Evolutionary conservation across 1,139 yeast genomes (phyloP).

Genomic region (Taphrina betulina): DNA sequence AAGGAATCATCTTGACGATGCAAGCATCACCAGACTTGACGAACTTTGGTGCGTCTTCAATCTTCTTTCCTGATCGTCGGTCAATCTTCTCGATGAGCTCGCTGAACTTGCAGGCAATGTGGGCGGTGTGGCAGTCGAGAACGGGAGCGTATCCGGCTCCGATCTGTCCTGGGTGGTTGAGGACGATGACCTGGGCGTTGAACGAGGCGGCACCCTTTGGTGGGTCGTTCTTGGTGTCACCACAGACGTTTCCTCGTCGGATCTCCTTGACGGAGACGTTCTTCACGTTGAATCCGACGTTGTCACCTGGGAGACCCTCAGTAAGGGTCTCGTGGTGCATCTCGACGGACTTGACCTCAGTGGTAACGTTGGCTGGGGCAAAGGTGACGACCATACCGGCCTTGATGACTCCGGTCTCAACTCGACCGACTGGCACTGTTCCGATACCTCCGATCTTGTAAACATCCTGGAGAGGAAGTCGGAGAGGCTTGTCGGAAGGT

Average conservation of each 20-base stretch:
- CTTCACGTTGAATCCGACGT: slow-evolving; percentile 93
- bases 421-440: slow-evolving; percentile 93
- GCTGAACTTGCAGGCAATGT: slow-evolving; percentile 89
- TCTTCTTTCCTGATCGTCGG: slow-evolving; percentile 89
- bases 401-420: slow-evolving; percentile 88
- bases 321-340: slow-evolving; percentile 88
- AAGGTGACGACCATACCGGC: slow-evolving; percentile 88
- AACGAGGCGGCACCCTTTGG: slow-evolving; percentile 79
- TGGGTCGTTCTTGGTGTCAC: slow-evolving; percentile 95
- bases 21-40: slow-evolving; percentile 94
- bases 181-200: slow-evolving; percentile 85
- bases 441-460: slow-evolving; percentile 94
- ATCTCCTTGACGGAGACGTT: slow-evolving; percentile 90
- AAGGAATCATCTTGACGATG: slow-evolving; percentile 84
- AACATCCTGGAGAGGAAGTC: slow-evolving; percentile 89
- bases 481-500: slow-evolving; percentile 87
- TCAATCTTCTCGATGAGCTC: slow-evolving; percentile 83
- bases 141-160: slow-evolving; percentile 93
- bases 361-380: slow-evolving; percentile 90
- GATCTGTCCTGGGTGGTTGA: slow-evolving; percentile 93
- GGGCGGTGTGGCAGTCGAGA: slow-evolving; percentile 92
- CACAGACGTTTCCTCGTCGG: slow-evolving; percentile 93
- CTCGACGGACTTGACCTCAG: slow-evolving; percentile 91
- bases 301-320: slow-evolving; percentile 85
- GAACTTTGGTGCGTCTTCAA: slow-evolving; percentile 81